These are phyloP conservation scores for Suhomyces prunicola DNA, from an alignment of 805 yeast genomes.

Conservation along the genomic window DNA sequence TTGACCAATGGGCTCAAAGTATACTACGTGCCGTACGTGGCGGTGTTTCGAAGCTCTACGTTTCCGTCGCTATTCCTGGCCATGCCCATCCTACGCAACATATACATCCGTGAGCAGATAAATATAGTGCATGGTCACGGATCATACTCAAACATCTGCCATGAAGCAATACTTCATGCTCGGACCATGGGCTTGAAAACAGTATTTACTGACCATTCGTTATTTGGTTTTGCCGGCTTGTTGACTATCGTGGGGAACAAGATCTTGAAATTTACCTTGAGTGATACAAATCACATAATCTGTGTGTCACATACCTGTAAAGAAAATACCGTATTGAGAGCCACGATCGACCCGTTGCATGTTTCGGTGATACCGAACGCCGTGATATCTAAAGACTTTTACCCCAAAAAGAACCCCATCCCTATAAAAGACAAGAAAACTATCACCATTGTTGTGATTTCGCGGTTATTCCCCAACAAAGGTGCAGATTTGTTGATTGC, in stretches of 20 bases:
- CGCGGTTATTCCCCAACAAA: slow-evolving; percentile 90
- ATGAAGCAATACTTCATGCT: slow-evolving; percentile 89
- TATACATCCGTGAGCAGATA: slow-evolving; percentile 78
- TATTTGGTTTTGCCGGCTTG: slow-evolving; percentile 89
- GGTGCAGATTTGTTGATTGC: slow-evolving; percentile 89
- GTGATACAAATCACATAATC: slow-evolving; percentile 89
- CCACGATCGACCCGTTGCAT: slow-evolving; percentile 68
- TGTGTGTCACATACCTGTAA: slow-evolving; percentile 96
- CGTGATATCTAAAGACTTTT: slow-evolving; percentile 77
- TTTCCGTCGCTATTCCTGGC: slow-evolving; percentile 87
- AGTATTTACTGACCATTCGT: slow-evolving; percentile 92
- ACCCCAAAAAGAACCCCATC: slow-evolving; percentile 33
- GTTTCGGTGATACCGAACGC: slow-evolving; percentile 97
- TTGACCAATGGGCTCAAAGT: slow-evolving; percentile 90
- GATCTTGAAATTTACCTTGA: slow-evolving; percentile 73
- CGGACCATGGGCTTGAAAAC: slow-evolving; percentile 89
- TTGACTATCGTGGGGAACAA: slow-evolving; percentile 85
- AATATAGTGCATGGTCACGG: slow-evolving; percentile 96
- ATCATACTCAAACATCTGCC: slow-evolving; percentile 78
- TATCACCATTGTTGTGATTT: slow-evolving; percentile 85
- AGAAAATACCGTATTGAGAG: slow-evolving; percentile 89
- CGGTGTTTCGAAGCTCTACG: slow-evolving; percentile 78
- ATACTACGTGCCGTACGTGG: slow-evolving; percentile 81
- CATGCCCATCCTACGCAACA: slow-evolving; percentile 81
- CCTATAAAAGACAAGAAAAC: slow-evolving; percentile 18